Percentiles rank a stretch among this genome's conserved stretches.
phyloP scores from a whole-genome alignment of 139 green algal genomes.

The Mesotaenium endlicherianum region DNA sequence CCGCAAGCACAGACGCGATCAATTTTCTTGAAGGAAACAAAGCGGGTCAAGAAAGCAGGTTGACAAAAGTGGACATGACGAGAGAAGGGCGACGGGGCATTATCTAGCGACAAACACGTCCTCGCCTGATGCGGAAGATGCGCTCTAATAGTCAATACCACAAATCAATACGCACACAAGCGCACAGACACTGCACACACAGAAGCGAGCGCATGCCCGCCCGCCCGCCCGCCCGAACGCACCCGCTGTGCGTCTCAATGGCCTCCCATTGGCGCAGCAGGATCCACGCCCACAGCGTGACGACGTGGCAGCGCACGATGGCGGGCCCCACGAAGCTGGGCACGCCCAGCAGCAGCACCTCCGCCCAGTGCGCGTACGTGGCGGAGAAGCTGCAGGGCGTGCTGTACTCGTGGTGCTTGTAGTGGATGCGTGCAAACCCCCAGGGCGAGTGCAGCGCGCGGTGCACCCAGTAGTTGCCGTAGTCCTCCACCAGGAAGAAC shows the following conservation, averaged over 20 bases:
- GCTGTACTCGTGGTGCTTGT: conserved; percentile 57
- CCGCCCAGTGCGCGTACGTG: conserved; percentile 51
- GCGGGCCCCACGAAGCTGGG: conserved; percentile 49
- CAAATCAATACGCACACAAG: no score
- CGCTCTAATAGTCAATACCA: no score
- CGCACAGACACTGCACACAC: no score
- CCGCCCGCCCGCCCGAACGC: no score
- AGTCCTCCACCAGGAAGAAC: conserved; percentile 61
- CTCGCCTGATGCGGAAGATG: no score
- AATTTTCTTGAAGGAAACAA: no score
- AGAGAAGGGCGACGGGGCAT: no score
- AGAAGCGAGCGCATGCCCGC: no score
- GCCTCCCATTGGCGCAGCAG: conserved; percentile 45
- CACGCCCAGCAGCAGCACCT: conserved; percentile 55
- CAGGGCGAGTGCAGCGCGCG: conserved; percentile 43
- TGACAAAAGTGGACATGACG: no score
- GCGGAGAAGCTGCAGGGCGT: conserved; percentile 43
- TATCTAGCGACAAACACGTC: no score
- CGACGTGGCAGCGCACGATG: conserved; percentile 53
- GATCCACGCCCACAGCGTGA: conserved; percentile 57
- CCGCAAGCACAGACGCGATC: no score
- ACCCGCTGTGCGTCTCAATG: conserved; percentile 55
- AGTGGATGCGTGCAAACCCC: conserved; percentile 54
- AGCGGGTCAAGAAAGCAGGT: no score
- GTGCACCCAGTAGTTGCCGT: conserved; percentile 61